Evolutionary conservation across 306 rosid species (phyloP), one percentile per base, ranked within the genome.

Genomic region (Styphnolobium japonicum): DNA sequence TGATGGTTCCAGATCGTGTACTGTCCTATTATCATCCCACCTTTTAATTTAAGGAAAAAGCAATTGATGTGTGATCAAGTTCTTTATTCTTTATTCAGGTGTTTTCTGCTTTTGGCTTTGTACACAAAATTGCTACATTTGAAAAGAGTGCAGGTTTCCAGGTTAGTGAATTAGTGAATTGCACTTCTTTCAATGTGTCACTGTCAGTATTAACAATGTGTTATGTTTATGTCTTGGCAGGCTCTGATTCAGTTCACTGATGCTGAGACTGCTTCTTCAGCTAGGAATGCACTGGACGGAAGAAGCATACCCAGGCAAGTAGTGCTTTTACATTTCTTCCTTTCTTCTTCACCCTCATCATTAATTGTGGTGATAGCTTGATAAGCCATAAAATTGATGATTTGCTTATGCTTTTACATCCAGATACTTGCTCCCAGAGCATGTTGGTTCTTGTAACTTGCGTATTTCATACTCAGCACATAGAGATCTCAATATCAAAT

Each of bases 101-200:
- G 65, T 93, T 93, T 81, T 93, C 98, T 79, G 97, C 98, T 23
- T 93, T 93, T 75, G 98, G 98, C 42, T 89, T 93, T 85, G 97
- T 93, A 73, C 96, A 93, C 83, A 93, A 93, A 85, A 91, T 93
- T 69, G 98, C 98, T 36, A 93, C 97, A 10, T 92, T 92, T 62
- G 98, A 93, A 83, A 93, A 93, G 89, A 93, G 97, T 23, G 98
- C 98, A 10, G 98, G 98, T 67, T 93, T 93, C 67, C 98, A 91
- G 97, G 98, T 93, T 51, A 58, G 87, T 51, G n/a, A 53, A 45
- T 84, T 70, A 15, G 70, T 75, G 57, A 27, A 71, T 36, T 60
- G 66, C 75, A 12, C 25, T 74, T 71, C 33, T 66, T 62, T 21
- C 40, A 40, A 71, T 25, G 1, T 66, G 27, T 48, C 58, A 25